These are phyloP conservation scores for Xerocomellus dryophilus DNA, from an alignment of 768 basidiomycete species.

Conservation along the genomic window DNA sequence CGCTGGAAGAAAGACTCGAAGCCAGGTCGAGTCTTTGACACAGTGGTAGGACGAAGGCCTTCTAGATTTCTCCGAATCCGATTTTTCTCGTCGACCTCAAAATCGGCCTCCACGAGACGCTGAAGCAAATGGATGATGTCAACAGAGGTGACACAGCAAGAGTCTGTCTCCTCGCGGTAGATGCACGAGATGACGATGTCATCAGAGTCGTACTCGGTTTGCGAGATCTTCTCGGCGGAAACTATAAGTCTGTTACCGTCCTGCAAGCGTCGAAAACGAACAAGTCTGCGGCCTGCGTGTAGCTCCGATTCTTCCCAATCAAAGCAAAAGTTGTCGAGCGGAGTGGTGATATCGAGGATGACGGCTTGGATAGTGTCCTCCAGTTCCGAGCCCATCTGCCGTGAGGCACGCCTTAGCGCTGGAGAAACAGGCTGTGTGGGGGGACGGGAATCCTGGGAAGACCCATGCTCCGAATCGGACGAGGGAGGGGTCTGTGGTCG, in stretches of 20 bases:
- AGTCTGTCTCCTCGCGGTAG: slow-evolving; percentile 70
- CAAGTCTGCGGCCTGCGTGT: slow-evolving; percentile 70
- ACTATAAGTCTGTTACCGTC: slow-evolving; percentile 75
- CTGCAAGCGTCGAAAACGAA: slow-evolving; percentile 78
- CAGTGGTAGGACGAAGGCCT: slow-evolving; percentile 84
- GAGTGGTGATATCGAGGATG: slow-evolving; percentile 57
- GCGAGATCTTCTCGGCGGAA: slow-evolving; percentile 71
- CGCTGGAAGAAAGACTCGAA: slow-evolving; percentile 88
- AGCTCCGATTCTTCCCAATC: slow-evolving; percentile 68
- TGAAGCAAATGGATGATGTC: slow-evolving; percentile 94
- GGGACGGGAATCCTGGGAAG: slow-evolving; percentile 24
- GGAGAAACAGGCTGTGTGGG: slow-evolving; percentile 5
- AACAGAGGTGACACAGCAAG: slow-evolving; percentile 90
- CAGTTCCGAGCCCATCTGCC: slow-evolving; percentile 25
- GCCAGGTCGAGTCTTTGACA: slow-evolving; percentile 80
- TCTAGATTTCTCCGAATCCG: slow-evolving; percentile 93
- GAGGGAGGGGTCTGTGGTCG: slow-evolving; percentile 41
- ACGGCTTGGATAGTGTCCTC: slow-evolving; percentile 52
- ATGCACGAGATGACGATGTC: slow-evolving; percentile 94
- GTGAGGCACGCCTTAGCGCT: slow-evolving; percentile 24
- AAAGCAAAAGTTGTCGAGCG: slow-evolving; percentile 51
- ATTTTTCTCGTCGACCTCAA: slow-evolving; percentile 96
- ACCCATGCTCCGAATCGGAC: slow-evolving; percentile 38
- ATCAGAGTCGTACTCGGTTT: slow-evolving; percentile 67
- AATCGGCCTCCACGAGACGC: slow-evolving; percentile 64